Percentiles rank a stretch among this genome's conserved stretches.
These are phyloP conservation scores for Carpinus viminea DNA, from an alignment of 306 rosid genomes.

Conservation along the genomic window DNA sequence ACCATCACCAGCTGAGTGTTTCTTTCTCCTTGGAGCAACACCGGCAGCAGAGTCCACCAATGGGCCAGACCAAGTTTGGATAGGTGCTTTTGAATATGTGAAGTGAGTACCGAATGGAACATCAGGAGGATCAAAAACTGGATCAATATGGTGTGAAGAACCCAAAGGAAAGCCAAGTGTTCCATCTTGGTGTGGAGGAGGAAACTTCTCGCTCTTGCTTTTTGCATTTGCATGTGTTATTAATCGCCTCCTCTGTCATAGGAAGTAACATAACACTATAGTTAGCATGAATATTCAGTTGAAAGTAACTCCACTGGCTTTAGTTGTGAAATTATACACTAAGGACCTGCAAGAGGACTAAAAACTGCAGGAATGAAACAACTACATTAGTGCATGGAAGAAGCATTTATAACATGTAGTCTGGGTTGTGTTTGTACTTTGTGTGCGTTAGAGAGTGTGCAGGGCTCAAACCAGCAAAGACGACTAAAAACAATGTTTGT, in stretches of 20 bases:
- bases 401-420: neutral
- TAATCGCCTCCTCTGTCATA: constrained; percentile 76
- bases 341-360: neutral
- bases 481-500: neutral
- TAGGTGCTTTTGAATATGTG: constrained; percentile 64
- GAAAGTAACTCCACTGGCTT: constrained; percentile 9
- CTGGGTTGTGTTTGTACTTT: neutral
- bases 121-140: constrained; percentile 80
- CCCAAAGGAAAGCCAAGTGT: constrained; percentile 84
- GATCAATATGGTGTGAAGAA: constrained; percentile 89
- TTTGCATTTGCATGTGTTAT: constrained; percentile 94
- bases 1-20: constrained; percentile 63
- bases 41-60: constrained; percentile 61
- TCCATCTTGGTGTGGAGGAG: constrained; percentile 99
- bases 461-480: neutral
- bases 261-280: constrained; percentile 12
- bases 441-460: neutral
- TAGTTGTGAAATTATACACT: neutral
- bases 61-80: constrained; percentile 98
- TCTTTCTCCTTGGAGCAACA: constrained; percentile 80
- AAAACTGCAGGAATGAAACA: neutral
- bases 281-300: constrained; percentile 5
- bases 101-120: constrained; percentile 89
- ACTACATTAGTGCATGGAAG: neutral
- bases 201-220: constrained; percentile 99